A percentile compares a stretch with the other conserved stretches of the same genome.
These are phyloP conservation scores for Trypanosoma platydactyli DNA, from an alignment of 208 protist genomes.

Conservation along the genomic window DNA sequence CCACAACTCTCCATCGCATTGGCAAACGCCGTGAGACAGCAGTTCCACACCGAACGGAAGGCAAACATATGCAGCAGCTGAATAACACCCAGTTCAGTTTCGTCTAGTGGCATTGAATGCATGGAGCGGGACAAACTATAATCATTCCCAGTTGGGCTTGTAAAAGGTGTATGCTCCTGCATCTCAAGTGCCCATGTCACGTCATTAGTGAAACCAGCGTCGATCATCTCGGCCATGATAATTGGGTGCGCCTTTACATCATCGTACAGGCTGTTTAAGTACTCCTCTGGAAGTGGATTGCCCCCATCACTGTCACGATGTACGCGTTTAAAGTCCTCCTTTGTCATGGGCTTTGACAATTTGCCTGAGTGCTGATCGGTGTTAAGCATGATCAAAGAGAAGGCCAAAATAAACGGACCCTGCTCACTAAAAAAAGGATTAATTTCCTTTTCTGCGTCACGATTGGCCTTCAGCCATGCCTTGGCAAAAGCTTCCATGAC, in stretches of 20 bases:
- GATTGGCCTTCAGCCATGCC: constrained; percentile 76
- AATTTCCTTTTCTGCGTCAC: constrained; percentile 33
- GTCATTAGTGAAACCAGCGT: constrained; percentile 75
- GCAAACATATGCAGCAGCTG: constrained; percentile 44
- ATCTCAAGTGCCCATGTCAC: constrained; percentile 84
- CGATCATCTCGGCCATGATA: constrained; percentile 90
- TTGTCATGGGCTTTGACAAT: constrained; percentile 94
- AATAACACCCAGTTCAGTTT: not conserved
- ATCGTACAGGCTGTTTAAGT: constrained; percentile 91
- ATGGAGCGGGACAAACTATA: constrained; percentile 22
- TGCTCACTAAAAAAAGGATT: constrained; percentile 86
- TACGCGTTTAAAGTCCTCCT: constrained; percentile 93
- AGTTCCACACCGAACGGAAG: constrained; percentile 53
- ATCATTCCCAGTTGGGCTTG: not conserved
- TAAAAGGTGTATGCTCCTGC: constrained; percentile 17
- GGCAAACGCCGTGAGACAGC: constrained; percentile 52
- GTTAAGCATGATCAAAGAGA: constrained; percentile 99
- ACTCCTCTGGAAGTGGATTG: constrained; percentile 86
- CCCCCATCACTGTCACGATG: constrained; percentile 96
- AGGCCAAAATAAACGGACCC: constrained; percentile 95
- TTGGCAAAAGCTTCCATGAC: constrained; percentile 91
- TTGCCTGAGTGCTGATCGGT: constrained; percentile 97
- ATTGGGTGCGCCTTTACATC: constrained; percentile 92
- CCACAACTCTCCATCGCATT: constrained; percentile 43
- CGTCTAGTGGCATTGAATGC: not conserved